Conservation (phyloP, 768 basidiomycete species). For the Lentinula lateritia region DNA sequence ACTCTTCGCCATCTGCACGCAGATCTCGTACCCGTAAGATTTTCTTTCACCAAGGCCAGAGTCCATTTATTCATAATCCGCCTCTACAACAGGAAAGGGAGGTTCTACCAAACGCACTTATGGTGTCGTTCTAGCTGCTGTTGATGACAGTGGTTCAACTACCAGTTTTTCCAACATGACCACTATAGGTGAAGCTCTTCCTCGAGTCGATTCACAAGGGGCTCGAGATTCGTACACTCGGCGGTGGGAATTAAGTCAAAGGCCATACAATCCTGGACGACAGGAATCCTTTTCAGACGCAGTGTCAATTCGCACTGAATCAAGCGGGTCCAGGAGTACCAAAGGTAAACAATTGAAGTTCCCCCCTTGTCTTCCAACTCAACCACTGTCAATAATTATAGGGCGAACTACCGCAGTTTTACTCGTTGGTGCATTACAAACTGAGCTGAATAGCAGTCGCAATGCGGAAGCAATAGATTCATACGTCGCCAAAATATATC, state of each 20-base stretch:
- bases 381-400: not conserved
- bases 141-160: not conserved
- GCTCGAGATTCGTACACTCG: not conserved
- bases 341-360: not conserved
- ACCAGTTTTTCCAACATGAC: not conserved
- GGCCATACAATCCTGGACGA: not conserved
- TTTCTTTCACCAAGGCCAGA: not conserved
- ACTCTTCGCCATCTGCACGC: not conserved
- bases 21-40: not conserved
- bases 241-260: not conserved
- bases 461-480: conserved; percentile 17
- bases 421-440: conserved; percentile 19
- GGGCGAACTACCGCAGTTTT: conserved; percentile 15
- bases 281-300: not conserved
- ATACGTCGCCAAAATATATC: conserved; percentile 15
- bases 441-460: conserved; percentile 17
- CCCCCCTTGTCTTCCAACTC: too few species aligned
- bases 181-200: not conserved
- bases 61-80: not conserved
- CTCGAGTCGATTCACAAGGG: not conserved
- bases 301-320: not conserved
- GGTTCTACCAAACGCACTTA: not conserved
- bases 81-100: not conserved
- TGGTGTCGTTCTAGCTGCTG: not conserved
- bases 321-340: not conserved